Conservation (phyloP, 2,329 filamentous ascomycete species). For the Penicillium expansum region DNA sequence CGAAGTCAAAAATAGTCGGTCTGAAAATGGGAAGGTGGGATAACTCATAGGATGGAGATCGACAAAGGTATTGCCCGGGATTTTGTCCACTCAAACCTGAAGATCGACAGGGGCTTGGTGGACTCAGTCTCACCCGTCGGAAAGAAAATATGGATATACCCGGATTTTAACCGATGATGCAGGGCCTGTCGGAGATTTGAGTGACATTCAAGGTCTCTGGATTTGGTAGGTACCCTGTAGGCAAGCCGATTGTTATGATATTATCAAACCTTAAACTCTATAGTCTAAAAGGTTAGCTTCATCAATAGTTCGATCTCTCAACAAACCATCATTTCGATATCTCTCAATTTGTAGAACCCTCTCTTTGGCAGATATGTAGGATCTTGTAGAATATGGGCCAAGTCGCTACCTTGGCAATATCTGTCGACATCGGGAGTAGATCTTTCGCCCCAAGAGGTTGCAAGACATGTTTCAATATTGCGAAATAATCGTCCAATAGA, state of each 20-base stretch:
- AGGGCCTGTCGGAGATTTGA: neutral
- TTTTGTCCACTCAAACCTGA: neutral
- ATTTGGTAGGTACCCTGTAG: neutral
- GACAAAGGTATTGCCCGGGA: neutral
- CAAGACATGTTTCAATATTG: slow-evolving; percentile 19
- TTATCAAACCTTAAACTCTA: neutral
- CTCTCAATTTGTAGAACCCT: neutral
- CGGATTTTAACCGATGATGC: neutral
- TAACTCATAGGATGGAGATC: neutral
- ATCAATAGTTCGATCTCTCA: neutral
- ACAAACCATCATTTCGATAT: neutral
- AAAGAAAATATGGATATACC: neutral
- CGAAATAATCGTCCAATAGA: slow-evolving; percentile 9
- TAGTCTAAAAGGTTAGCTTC: neutral
- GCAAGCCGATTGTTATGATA: neutral
- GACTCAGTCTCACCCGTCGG: slow-evolving; percentile 2
- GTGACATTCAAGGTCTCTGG: neutral
- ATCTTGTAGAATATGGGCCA: neutral
- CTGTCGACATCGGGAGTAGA: neutral
- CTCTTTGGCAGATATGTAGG: neutral
- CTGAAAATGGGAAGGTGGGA: neutral
- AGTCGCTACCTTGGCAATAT: neutral
- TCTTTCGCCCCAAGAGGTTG: neutral
- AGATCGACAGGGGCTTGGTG: slow-evolving; percentile 13
- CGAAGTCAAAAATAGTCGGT: neutral